These are phyloP conservation scores for Polygonum maritimum DNA, from an alignment of 148 eudicot genomes.

Conservation along the genomic window DNA sequence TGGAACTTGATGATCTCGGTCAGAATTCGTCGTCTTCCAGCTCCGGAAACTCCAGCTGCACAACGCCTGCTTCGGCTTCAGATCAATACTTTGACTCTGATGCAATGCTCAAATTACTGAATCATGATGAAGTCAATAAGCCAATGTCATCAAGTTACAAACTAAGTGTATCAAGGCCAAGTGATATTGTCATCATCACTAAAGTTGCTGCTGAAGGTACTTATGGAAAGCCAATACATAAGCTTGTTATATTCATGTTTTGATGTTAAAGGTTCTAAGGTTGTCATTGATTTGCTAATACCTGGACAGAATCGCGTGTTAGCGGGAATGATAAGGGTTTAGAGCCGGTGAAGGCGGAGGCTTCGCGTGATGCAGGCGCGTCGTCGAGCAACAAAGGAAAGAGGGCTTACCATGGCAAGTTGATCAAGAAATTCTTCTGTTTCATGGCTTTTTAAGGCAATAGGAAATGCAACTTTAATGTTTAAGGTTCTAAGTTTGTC, in stretches of 20 bases:
- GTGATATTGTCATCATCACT: not conserved
- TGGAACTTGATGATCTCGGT: slow-evolving; percentile 50
- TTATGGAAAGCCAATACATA: not conserved
- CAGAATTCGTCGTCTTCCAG: slow-evolving; percentile 31
- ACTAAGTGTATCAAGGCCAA: not conserved
- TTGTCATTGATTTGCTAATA: not conserved
- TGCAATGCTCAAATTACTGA: not conserved
- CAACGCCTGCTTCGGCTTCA: slow-evolving; percentile 25
- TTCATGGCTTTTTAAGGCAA: not conserved
- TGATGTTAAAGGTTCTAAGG: not conserved
- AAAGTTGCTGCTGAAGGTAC: not conserved
- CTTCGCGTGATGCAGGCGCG: not conserved
- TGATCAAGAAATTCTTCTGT: slow-evolving; percentile 6
- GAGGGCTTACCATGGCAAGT: not conserved
- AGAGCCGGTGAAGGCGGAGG: not conserved
- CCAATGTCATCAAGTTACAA: not conserved
- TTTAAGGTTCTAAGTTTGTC: not conserved
- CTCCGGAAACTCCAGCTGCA: slow-evolving; percentile 37
- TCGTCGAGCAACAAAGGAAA: slow-evolving; percentile 2
- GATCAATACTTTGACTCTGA: slow-evolving; percentile 36
- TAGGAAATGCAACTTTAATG: not conserved
- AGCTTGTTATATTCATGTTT: not conserved
- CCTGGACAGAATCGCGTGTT: not conserved
- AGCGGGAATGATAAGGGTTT: not conserved
- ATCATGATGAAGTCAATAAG: not conserved